A percentile compares a stretch with the other conserved stretches of the same genome.
phyloP scores from a whole-genome alignment of 2,329 filamentous ascomycete genomes.

The Colletotrichum trifolii region DNA sequence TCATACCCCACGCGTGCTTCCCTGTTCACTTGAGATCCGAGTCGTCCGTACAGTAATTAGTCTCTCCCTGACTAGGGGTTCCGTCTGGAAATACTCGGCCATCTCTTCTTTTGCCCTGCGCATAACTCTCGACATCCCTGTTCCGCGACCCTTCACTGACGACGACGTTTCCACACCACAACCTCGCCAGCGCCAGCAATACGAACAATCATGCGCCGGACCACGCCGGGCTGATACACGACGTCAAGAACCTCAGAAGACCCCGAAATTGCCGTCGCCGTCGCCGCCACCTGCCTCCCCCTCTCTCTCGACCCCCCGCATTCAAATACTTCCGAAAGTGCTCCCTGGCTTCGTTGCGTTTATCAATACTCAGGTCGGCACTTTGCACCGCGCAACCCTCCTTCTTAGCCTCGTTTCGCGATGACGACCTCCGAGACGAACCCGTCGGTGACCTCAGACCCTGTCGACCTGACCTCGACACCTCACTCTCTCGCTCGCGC shows the following conservation, averaged over 20 bases:
- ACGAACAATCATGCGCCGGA: slow-evolving; percentile 33
- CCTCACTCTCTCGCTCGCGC: slow-evolving; percentile 71
- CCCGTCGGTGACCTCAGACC: slow-evolving; percentile 51
- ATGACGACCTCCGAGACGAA: slow-evolving; percentile 28
- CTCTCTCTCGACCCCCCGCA: not conserved
- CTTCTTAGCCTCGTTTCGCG: slow-evolving; percentile 8
- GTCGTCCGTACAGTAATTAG: not conserved
- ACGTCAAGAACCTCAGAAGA: not conserved
- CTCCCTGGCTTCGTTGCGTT: no score
- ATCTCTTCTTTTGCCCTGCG: slow-evolving; percentile 2
- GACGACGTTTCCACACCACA: slow-evolving; percentile 3
- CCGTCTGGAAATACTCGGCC: not conserved
- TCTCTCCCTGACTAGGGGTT: not conserved
- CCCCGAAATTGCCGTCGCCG: slow-evolving; percentile 3
- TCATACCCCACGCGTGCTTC: no score
- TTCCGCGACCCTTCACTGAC: slow-evolving; percentile 29
- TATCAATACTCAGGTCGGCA: no score
- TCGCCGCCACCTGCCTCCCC: not conserved
- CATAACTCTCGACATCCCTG: slow-evolving; percentile 25
- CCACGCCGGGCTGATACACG: slow-evolving; percentile 30
- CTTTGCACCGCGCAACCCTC: no score
- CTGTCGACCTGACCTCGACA: slow-evolving; percentile 55
- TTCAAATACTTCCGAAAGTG: not conserved
- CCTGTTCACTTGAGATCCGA: no score
- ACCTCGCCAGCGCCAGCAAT: slow-evolving; percentile 19